Conservation (phyloP, 2,329 filamentous ascomycete species). For the Aspergillus alliaceus region DNA sequence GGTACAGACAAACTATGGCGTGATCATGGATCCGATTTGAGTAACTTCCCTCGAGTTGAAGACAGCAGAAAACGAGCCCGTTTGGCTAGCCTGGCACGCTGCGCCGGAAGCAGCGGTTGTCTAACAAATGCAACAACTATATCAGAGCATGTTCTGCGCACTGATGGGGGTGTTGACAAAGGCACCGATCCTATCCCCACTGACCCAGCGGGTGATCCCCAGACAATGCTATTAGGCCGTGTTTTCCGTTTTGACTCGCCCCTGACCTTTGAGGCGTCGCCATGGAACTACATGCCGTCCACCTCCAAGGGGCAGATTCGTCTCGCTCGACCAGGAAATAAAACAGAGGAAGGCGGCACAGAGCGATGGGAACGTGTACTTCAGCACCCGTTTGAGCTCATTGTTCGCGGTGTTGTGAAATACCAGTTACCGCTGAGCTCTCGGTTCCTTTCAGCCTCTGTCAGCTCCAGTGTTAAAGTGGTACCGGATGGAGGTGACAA, state of each 20-base stretch:
- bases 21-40: conserved; percentile 28
- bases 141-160: conserved; percentile 13
- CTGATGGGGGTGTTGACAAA: conserved; percentile 48
- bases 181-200: conserved; percentile 64
- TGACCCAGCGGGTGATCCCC: conserved; percentile 58
- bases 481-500: conserved; percentile 36
- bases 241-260: conserved; percentile 85
- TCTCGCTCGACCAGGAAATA: conserved; percentile 79
- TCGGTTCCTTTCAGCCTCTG: conserved; percentile 51
- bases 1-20: conserved; percentile 56
- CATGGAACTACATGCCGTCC: conserved; percentile 72
- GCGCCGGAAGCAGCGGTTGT: conserved; percentile 22
- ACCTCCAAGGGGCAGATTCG: conserved; percentile 81
- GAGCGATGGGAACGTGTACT: conserved; percentile 88
- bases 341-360: conserved; percentile 76
- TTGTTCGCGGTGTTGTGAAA: conserved; percentile 85
- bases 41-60: conserved; percentile 32
- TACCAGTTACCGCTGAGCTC: conserved; percentile 68
- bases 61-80: conserved; percentile 35
- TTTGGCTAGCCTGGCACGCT: conserved; percentile 29
- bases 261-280: conserved; percentile 84
- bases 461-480: conserved; percentile 44
- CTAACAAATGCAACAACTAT: conserved; percentile 12
- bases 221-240: conserved; percentile 88
- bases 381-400: conserved; percentile 88